phyloP scores from a whole-genome alignment of 371 early-diverging fungal genomes.

The Phascolomyces articulosus region DNA sequence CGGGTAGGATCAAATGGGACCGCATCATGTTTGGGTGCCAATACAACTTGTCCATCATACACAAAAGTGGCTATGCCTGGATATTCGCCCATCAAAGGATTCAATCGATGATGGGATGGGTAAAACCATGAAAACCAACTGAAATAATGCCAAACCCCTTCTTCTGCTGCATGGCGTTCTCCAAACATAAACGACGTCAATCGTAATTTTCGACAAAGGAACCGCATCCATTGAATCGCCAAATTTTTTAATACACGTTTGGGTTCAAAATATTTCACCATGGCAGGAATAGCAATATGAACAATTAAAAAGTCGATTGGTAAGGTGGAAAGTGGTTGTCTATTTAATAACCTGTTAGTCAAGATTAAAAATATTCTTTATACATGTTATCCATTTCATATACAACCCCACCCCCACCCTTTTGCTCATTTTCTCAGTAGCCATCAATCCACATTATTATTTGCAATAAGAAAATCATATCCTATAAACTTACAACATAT shows the following conservation, averaged over 20 bases:
- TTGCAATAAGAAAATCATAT: too few relatives aligned
- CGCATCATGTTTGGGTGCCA: constrained; percentile 61
- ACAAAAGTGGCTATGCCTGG: constrained; percentile 38
- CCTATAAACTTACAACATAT: constrained; percentile 56
- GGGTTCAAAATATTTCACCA: constrained; percentile 56
- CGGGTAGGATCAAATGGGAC: constrained; percentile 67
- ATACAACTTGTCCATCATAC: constrained; percentile 56
- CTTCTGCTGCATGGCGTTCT: constrained; percentile 66
- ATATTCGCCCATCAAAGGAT: not conserved
- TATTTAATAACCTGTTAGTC: not conserved
- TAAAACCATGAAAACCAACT: constrained; percentile 46
- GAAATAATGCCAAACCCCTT: constrained; percentile 49
- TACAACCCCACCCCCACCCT: too few relatives aligned
- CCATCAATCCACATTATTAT: not conserved
- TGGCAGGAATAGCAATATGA: constrained; percentile 70
- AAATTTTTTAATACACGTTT: constrained; percentile 38
- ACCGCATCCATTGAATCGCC: constrained; percentile 64
- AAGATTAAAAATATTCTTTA: too few relatives aligned
- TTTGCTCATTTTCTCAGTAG: not conserved
- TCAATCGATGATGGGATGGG: not conserved
- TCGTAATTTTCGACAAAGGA: constrained; percentile 62
- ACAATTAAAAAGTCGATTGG: constrained; percentile 79
- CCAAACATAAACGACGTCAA: constrained; percentile 87
- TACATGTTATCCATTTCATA: too few relatives aligned
- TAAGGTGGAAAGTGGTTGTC: constrained; percentile 32